These are phyloP conservation scores for Dichotomocladium elegans DNA, from an alignment of 371 early-diverging fungal genomes.

Conservation along the genomic window DNA sequence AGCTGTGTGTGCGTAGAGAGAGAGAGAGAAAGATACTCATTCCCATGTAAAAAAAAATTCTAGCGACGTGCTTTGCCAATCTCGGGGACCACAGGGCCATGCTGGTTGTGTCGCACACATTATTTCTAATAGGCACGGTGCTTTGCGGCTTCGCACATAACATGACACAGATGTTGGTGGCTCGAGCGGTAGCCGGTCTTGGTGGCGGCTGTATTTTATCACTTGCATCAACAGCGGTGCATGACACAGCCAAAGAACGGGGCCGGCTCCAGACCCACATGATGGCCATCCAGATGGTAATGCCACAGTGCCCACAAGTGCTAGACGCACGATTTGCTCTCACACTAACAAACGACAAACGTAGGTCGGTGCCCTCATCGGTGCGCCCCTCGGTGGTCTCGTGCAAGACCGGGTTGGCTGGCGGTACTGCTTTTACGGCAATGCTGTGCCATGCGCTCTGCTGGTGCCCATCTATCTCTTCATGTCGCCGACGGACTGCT, in stretches of 20 bases:
- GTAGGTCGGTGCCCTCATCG: slow-evolving; percentile 25
- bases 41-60: too few relatives aligned
- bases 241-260: slow-evolving; percentile 39
- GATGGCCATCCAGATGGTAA: slow-evolving; percentile 15
- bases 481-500: too few relatives aligned
- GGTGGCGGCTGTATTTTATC: slow-evolving; percentile 69
- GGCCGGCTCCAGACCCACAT: slow-evolving; percentile 35
- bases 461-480: slow-evolving; percentile 23
- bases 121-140: slow-evolving; percentile 54
- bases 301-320: background rate
- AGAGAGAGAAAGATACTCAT: too few relatives aligned
- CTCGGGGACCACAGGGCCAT: too few relatives aligned
- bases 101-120: too few relatives aligned
- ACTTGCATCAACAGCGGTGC: slow-evolving; percentile 32
- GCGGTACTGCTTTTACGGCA: slow-evolving; percentile 77
- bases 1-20: too few relatives aligned
- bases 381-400: slow-evolving; percentile 49
- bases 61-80: too few relatives aligned
- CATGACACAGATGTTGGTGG: slow-evolving; percentile 67
- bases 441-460: slow-evolving; percentile 60
- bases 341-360: background rate
- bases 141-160: slow-evolving; percentile 53
- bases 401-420: slow-evolving; percentile 55
- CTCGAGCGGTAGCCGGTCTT: slow-evolving; percentile 70
- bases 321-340: background rate